Evolutionary conservation across 306 rosid species (phyloP), one percentile per base, ranked within the genome.

Genomic region (Arachis stenosperma): DNA sequence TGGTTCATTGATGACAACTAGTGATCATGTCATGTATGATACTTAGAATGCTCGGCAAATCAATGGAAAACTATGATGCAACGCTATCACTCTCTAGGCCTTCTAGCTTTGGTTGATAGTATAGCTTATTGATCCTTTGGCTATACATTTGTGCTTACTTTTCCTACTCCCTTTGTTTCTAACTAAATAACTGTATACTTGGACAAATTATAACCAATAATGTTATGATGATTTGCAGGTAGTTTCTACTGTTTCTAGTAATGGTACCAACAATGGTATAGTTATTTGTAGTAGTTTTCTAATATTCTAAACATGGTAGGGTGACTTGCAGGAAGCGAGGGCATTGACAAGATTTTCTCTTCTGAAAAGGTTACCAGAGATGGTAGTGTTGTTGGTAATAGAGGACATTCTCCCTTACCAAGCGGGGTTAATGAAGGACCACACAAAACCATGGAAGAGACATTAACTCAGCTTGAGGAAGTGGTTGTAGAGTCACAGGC

Each of bases 331-430:
- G 98, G 97, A 81, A 93, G 86, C 42, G 98, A 86, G 63, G 96
- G 98, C 73, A 82, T 93, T 53, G 91, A 90, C 82, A 93, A 85
- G 80, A 81, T 93, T 58, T 90, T 90, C 85, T 79, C 92, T 47
- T 69, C 89, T 8, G 85, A 81, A 67, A 90, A 83, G 84, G 70
- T 61, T 64, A 81, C 85, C 77, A 81, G 90, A 67, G 85, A 84
- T 5, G 77, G 86, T 43, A 89, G 86, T 76, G 62, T 77, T 60
- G 69, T 79, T 68, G 82, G 89, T 68, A 83, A 89, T 59, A 66
- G 81, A 43, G 88, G 86, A 73, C 67, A 71, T 47, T 69, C 93
- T 82, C 93, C 87, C 10, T 59, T 71, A 10, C 71, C 88, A 60
- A 67, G 61, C 83, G 65, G 65, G 69, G 62, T 78, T 43, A 73